Evolutionary conservation across 2,329 filamentous ascomycete genomes (phyloP).

Genomic region (Lachnellula subtilissima): DNA sequence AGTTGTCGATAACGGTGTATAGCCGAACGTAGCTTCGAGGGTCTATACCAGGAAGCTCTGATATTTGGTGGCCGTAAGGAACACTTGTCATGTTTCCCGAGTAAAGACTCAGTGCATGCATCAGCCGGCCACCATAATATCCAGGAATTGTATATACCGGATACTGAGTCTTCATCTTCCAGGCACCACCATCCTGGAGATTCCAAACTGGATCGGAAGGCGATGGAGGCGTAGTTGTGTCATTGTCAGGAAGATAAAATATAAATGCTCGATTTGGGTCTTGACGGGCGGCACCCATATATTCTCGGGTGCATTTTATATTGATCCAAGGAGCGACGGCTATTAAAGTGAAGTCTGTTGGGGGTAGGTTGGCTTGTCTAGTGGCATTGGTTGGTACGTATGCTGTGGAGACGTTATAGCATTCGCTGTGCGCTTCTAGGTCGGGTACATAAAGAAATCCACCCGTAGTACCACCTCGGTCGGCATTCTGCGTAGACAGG

Average conservation of each 20-base stretch:
- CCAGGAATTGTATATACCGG: conserved; percentile 81
- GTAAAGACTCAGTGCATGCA: conserved; percentile 68
- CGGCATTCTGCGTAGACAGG: conserved; percentile 63
- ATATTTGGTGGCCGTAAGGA: conserved; percentile 54
- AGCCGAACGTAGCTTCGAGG: conserved; percentile 56
- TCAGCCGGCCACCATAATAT: conserved; percentile 59
- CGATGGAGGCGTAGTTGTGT: conserved; percentile 58
- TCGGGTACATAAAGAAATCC: conserved; percentile 85
- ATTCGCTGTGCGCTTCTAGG: conserved; percentile 53
- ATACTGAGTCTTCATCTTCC: conserved; percentile 66
- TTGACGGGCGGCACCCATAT: conserved; percentile 56
- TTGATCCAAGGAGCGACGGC: conserved; percentile 85
- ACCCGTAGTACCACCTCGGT: conserved; percentile 56
- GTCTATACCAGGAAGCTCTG: conserved; percentile 49
- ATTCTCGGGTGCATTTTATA: conserved; percentile 65
- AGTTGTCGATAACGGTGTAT: conserved; percentile 50
- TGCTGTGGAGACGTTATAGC: conserved; percentile 56
- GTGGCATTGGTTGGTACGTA: conserved; percentile 74
- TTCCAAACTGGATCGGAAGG: conserved; percentile 63
- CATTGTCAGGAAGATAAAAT: conserved; percentile 56
- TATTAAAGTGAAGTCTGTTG: conserved; percentile 66
- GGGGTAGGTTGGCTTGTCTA: conserved; percentile 62
- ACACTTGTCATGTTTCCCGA: conserved; percentile 67
- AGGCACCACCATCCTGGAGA: conserved; percentile 63
- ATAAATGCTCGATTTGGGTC: conserved; percentile 60